Evolutionary conservation across 495 filamentous ascomycete species (phyloP).

Genomic region (Opeltia flavorubescens): DNA sequence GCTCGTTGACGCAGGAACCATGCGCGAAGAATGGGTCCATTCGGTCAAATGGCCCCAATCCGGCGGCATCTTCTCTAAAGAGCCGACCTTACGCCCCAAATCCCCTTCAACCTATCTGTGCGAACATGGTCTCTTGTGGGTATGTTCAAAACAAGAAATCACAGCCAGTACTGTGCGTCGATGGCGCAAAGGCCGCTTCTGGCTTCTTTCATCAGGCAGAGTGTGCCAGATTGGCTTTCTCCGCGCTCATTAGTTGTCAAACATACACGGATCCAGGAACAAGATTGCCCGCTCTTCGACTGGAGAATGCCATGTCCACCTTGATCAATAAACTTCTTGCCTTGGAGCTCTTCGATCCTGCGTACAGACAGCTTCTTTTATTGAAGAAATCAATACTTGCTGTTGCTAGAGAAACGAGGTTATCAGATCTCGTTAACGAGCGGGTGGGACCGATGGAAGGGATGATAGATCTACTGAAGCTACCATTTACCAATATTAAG

Average conservation of each 20-base stretch:
- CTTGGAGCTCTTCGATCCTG: constrained; percentile 58
- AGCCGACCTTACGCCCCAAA: constrained; percentile 13
- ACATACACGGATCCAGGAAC: constrained; percentile 22
- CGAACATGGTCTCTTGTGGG: constrained; percentile 37
- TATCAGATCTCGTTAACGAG: too few relatives aligned
- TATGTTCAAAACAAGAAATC: constrained; percentile 18
- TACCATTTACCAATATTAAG: constrained; percentile 28
- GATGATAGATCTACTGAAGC: constrained; percentile 50
- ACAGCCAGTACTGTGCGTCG: constrained; percentile 23
- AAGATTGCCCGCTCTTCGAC: constrained; percentile 50
- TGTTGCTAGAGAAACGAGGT: constrained; percentile 14
- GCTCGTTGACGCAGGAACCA: not conserved
- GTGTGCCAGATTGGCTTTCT: constrained; percentile 63
- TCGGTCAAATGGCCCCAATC: not conserved
- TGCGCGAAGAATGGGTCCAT: too few relatives aligned
- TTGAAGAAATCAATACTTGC: constrained; percentile 48
- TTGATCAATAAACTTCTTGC: constrained; percentile 59
- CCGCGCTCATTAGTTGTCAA: constrained; percentile 49
- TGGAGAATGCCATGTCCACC: constrained; percentile 72
- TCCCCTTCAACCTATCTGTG: constrained; percentile 33
- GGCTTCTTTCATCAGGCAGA: constrained; percentile 40
- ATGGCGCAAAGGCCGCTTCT: constrained; percentile 16
- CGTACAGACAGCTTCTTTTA: constrained; percentile 59
- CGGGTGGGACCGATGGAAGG: constrained; percentile 18
- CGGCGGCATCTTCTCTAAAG: not conserved